Conservation (phyloP, 441 rosid genomes). For the Bocquillonia castaneifolia region DNA sequence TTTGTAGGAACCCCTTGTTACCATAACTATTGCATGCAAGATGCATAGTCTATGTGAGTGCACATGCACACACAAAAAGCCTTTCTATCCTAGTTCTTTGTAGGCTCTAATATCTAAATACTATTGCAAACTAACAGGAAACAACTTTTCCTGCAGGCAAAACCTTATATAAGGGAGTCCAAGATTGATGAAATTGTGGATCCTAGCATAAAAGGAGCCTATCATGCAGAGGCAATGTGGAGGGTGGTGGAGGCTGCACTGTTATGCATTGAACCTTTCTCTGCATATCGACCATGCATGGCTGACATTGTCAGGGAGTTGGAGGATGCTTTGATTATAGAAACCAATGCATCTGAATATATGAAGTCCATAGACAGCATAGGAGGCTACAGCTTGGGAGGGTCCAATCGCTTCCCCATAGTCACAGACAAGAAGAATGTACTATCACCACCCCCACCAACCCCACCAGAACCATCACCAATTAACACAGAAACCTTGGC, state of each 20-base stretch:
- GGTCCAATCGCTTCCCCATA: conserved; percentile 60
- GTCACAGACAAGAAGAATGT: conserved; percentile 40
- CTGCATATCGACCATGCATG: conserved; percentile 62
- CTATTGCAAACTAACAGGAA: conserved; percentile 14
- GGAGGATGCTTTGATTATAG: conserved; percentile 71
- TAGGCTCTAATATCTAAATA: not conserved
- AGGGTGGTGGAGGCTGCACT: conserved; percentile 70
- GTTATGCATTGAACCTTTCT: conserved; percentile 62
- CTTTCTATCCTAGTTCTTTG: not conserved
- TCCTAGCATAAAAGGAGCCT: conserved; percentile 57
- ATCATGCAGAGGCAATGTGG: conserved; percentile 82
- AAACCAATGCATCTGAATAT: conserved; percentile 80
- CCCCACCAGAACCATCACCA: conserved; percentile 43
- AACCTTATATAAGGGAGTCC: conserved; percentile 58
- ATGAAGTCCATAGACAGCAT: conserved; percentile 73
- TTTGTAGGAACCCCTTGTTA: not conserved
- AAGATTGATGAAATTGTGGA: conserved; percentile 74
- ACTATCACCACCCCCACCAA: conserved; percentile 36
- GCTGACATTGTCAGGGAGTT: conserved; percentile 59
- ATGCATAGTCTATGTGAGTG: too few relatives aligned
- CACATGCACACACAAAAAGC: not conserved
- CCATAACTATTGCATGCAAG: too few relatives aligned
- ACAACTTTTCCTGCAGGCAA: conserved; percentile 44
- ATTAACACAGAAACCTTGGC: conserved; percentile 41
- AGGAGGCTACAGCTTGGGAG: conserved; percentile 58